Conservation (phyloP, 2,329 filamentous ascomycete species). For the Fusarium verticillioides region DNA sequence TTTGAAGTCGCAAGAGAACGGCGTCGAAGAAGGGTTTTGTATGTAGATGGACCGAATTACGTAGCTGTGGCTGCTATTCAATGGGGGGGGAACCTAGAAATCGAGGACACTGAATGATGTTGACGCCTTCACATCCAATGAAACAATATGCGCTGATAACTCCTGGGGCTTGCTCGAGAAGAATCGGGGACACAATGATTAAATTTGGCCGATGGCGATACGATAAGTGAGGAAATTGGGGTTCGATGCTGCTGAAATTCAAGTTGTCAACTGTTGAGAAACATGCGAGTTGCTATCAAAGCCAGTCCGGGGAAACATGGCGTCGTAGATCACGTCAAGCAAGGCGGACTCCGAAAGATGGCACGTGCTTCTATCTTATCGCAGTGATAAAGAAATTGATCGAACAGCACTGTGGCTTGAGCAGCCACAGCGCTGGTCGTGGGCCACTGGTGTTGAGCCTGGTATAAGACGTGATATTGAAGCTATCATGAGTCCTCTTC, state of each 20-base stretch:
- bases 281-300: conserved; percentile 32
- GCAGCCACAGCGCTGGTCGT: background rate
- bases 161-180: background rate
- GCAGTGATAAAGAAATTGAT: conserved; percentile 29
- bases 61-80: conserved; percentile 22
- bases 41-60: conserved; percentile 14
- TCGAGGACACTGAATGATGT: conserved; percentile 25
- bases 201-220: conserved; percentile 1
- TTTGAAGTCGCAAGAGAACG: background rate
- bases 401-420: conserved; percentile 8
- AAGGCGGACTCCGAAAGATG: conserved; percentile 34
- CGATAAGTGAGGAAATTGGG: background rate
- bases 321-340: conserved; percentile 43
- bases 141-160: conserved; percentile 24
- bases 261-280: conserved; percentile 25
- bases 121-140: conserved; percentile 29
- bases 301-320: conserved; percentile 35
- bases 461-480: background rate
- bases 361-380: conserved; percentile 43
- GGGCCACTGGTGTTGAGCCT: background rate
- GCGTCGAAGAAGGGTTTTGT: background rate
- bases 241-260: conserved; percentile 19
- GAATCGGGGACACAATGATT: conserved; percentile 7
- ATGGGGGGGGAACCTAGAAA: conserved; percentile 4
- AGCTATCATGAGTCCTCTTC: conserved; percentile 9